Base-by-base conservation (phyloP, 2,329 filamentous ascomycete genomes). In the Lachnellula arida region DNA sequence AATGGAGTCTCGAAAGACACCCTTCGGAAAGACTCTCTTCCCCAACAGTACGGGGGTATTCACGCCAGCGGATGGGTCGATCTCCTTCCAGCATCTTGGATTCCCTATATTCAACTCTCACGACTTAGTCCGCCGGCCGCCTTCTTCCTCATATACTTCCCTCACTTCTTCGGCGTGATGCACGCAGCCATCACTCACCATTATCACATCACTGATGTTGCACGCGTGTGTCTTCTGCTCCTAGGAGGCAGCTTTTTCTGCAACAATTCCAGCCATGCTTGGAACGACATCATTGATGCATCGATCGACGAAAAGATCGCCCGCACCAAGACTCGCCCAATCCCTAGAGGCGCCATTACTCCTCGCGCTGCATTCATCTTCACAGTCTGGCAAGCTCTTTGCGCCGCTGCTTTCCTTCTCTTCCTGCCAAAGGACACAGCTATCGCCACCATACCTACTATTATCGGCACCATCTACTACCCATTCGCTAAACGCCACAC, bases 271-370 rank as follows among this genome's bases (percentile, higher is more conserved):
- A 22, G 40, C 40, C 19, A 22, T 19, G 40, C 43, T 25, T 53
- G 51, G 51, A 53, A 53, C 42, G 51, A 53, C 44, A 39, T 47
- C 23, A 32, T 53, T 35, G 51, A 53, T 39, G 14, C 28, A 7
- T 25, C 37, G n/a, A n/a, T 39, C 34, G 51, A 53, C 19, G n/a
- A 42, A 6, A 39, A 47, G 23, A 44, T 48, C 15, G n/a, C 42
- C 14, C 25, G 51, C n/a, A 39, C 28, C 11, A 6, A 19, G 6
- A 37, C 5, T 7, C 14, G 51, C 8, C 51, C 51, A 6, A 53
- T 53, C 17, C 19, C 51, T 4, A 25, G 51, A 14, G 51, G 44
- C 4, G 51, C 51, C 8, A 48, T 53, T 12, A 44, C 43, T 8
- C n/a, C n/a, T 6, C 28, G 5, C 6, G 35, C 37, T 11, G 51